These are phyloP conservation scores for Kernera saxatilis DNA, from an alignment of 345 rosid genomes.

Conservation along the genomic window DNA sequence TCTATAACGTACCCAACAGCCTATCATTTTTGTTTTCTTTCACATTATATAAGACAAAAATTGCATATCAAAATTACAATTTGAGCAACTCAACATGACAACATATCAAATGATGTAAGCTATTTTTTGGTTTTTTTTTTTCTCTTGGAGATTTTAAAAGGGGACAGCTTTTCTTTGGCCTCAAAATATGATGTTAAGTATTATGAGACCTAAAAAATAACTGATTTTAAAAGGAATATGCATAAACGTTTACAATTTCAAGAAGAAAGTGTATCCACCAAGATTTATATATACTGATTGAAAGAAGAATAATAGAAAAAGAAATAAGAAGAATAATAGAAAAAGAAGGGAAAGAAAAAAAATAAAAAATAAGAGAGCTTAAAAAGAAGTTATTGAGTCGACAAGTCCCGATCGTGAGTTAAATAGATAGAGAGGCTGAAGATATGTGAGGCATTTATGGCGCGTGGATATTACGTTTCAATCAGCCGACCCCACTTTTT, in stretches of 20 bases:
- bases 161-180: neutral
- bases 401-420: conserved; percentile 24
- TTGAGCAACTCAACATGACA: neutral
- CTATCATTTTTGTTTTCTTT: conserved; percentile 21
- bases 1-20: conserved; percentile 26
- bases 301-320: neutral
- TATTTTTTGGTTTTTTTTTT: neutral
- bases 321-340: neutral
- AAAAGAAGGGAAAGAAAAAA: neutral
- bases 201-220: neutral
- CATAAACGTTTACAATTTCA: neutral
- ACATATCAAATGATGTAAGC: conserved; percentile 1
- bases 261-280: neutral
- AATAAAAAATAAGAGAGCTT: neutral
- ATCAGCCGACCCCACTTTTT: conserved; percentile 8
- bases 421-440: neutral
- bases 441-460: conserved; percentile 16
- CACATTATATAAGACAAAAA: conserved; percentile 24
- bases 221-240: neutral
- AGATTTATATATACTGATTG: neutral
- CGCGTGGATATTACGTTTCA: conserved; percentile 4
- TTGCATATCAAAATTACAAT: neutral
- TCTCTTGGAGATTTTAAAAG: neutral
- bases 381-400: conserved; percentile 11
- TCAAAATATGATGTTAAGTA: neutral